Evolutionary conservation across 1,284 basidiomycete species (phyloP), one percentile per base, ranked within the genome.

Genomic region (Moesziomyces globuligerus): DNA sequence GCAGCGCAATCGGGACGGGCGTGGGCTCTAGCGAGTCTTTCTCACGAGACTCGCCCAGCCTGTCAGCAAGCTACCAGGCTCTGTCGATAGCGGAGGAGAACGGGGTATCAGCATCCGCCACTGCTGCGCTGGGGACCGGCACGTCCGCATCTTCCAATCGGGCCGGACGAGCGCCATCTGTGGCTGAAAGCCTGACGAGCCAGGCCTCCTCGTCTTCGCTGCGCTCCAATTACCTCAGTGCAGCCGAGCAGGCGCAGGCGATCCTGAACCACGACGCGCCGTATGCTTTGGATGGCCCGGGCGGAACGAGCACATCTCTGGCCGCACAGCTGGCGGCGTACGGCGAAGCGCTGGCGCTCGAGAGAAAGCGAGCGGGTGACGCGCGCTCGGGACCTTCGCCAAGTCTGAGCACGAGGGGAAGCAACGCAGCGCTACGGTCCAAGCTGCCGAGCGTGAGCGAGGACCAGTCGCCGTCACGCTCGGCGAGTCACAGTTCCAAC

Each of bases 301-400:
- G 74, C 24, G 74, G 65, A 18, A 61, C 62, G 2, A 59, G 59
- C 29, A 39, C 56, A 3, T 70, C 67, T 15, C 46, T 76, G 25
- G 59, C 68, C 4, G 48, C 56, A 3, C 73, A 74, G 47, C 69
- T 76, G 2, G 72, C 72, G 13, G 71, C 74, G 1, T 76, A 76
- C 38, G 74, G 74, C 25, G 74, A 74, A 49, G 74, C 74, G 4
- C 43, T 76, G 29, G 62, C 72, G 9, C 28, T 43, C 18, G 74
- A 76, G 57, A 36, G 74, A 17, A 66, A 48, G 28, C 50, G 59
- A 26, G 69, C 64, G 1, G 69, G 69, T 3, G 69, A 72, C 21
- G 55, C 52, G 3, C 48, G 69, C 4, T 54, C 39, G 9, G 69
- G 64, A 3, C 55, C 64, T 4, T 72, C 69, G 40, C 69, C 69